A percentile compares a stretch with the other conserved stretches of the same genome.
These are phyloP conservation scores for Fusarium pseudonygamai DNA, from an alignment of 2,329 filamentous ascomycete genomes.

Conservation along the genomic window DNA sequence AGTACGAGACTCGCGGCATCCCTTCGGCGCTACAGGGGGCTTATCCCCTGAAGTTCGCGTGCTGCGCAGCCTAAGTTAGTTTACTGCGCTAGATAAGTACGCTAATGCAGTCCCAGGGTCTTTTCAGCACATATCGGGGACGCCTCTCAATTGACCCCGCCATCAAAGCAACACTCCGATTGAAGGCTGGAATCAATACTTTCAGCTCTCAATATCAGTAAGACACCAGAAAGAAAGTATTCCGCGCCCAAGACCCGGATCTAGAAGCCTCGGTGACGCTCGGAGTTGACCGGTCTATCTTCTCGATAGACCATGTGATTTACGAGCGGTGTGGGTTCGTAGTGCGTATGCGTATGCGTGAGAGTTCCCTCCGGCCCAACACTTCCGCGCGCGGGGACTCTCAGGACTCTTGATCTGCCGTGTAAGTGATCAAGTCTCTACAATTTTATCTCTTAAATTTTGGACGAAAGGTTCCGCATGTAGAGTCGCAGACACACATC, in stretches of 20 bases:
- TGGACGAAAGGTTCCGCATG: too few relatives aligned
- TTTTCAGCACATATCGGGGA: background rate
- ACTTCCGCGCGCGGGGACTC: too few relatives aligned
- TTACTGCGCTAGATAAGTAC: rapidly evolving
- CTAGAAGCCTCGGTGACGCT: background rate
- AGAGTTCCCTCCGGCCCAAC: too few relatives aligned
- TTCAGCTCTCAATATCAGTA: rapidly evolving
- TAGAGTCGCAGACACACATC: too few relatives aligned
- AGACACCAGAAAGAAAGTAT: background rate
- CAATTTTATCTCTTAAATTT: too few relatives aligned
- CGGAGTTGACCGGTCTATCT: too few relatives aligned
- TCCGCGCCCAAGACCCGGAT: rapidly evolving
- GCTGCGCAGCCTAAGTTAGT: background rate
- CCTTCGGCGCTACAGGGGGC: background rate
- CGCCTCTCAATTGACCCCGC: background rate
- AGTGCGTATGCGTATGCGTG: too few relatives aligned
- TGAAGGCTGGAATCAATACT: background rate
- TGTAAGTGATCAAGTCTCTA: too few relatives aligned
- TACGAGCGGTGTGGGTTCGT: too few relatives aligned
- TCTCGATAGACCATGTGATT: too few relatives aligned
- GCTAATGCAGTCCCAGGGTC: background rate
- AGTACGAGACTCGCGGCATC: background rate
- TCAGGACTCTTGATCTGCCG: too few relatives aligned
- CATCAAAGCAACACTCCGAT: background rate
- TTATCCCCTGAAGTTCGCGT: background rate